These are phyloP conservation scores for Adansonia gregorii DNA, from an alignment of 441 rosid species.

Conservation along the genomic window DNA sequence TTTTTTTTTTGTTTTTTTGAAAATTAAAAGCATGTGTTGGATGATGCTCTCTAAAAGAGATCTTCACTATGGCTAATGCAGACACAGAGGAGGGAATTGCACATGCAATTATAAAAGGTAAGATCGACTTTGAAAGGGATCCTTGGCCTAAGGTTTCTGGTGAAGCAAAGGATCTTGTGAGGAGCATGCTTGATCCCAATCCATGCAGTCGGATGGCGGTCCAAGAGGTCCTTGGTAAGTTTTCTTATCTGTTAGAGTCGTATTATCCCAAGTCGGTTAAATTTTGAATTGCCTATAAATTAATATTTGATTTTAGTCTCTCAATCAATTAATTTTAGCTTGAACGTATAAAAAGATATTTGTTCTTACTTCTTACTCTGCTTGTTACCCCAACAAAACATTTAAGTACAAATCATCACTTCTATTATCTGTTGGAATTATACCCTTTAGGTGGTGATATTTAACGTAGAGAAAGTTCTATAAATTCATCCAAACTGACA, in stretches of 20 bases:
- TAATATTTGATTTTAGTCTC: no score
- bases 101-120: slow-evolving; percentile 66
- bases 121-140: slow-evolving; percentile 70
- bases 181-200: slow-evolving; percentile 74
- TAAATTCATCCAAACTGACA: background rate
- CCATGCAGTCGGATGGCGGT: slow-evolving; percentile 65
- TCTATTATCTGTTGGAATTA: background rate
- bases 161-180: slow-evolving; percentile 70
- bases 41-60: background rate
- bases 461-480: background rate
- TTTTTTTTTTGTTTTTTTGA: no score
- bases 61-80: slow-evolving; percentile 27
- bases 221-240: slow-evolving; percentile 75
- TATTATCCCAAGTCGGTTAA: background rate
- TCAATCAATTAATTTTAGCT: no score
- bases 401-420: background rate
- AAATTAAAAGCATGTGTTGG: background rate
- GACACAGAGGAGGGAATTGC: slow-evolving; percentile 94
- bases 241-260: background rate
- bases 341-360: no score
- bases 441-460: background rate
- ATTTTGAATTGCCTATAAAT: background rate
- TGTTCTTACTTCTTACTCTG: background rate
- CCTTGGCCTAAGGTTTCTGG: slow-evolving; percentile 84
- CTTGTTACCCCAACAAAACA: no score